Conservation (phyloP, 495 filamentous ascomycete species). For the Penicillium flavigenum region DNA sequence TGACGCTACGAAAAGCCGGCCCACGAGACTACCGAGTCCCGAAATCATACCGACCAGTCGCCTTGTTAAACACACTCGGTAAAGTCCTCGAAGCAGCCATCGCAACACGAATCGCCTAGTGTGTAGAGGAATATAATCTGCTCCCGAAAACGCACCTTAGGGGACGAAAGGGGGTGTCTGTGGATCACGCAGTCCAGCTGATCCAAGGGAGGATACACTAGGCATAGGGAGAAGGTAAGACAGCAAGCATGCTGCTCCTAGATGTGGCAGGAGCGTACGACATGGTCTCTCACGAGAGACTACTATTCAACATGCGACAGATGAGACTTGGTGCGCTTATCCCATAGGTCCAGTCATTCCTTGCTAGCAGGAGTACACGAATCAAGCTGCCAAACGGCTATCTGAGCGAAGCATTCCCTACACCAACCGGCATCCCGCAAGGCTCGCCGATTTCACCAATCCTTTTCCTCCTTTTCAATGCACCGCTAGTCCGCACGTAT, state of each 20-base stretch:
- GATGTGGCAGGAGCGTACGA: conserved; percentile 35
- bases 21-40: too few relatives aligned
- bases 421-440: conserved; percentile 2
- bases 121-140: too few relatives aligned
- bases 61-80: too few relatives aligned
- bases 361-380: background rate
- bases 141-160: too few relatives aligned
- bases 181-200: conserved; percentile 16
- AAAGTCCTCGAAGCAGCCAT: too few relatives aligned
- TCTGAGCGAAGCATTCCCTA: conserved; percentile 1
- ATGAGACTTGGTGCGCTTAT: too few relatives aligned
- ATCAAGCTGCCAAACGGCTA: conserved; percentile 5
- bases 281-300: too few relatives aligned
- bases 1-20: too few relatives aligned
- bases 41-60: too few relatives aligned
- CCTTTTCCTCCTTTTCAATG: background rate
- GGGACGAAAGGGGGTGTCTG: too few relatives aligned
- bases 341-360: background rate
- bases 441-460: background rate
- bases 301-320: too few relatives aligned
- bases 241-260: conserved; percentile 17
- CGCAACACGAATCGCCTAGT: too few relatives aligned
- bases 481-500: background rate
- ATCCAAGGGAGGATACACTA: conserved; percentile 19
- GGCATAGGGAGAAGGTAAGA: conserved; percentile 18